A percentile compares a stretch with the other conserved stretches of the same genome.
Conservation (phyloP, 306 rosid species). For the Cicer bijugum region DNA sequence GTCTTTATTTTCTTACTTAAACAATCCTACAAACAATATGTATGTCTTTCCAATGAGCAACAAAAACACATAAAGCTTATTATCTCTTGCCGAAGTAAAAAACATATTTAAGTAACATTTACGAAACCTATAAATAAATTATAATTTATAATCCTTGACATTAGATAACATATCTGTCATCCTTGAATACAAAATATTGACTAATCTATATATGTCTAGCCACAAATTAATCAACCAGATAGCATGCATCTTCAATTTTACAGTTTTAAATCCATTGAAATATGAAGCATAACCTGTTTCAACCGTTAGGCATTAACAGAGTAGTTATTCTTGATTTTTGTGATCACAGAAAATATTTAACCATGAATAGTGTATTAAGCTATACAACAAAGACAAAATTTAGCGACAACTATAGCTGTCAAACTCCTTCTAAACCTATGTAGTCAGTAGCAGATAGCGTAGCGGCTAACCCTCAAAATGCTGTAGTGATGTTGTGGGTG, state of each 20-base stretch:
- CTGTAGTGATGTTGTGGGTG: no score
- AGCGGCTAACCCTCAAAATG: no score
- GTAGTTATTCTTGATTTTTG: conserved; percentile 11
- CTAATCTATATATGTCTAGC: conserved; percentile 16
- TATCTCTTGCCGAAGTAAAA: neutral
- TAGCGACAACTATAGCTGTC: conserved; percentile 14
- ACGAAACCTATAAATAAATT: neutral
- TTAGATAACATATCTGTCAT: neutral
- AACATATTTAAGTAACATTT: neutral
- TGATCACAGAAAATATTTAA: conserved; percentile 29
- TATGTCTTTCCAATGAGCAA: conserved; percentile 12
- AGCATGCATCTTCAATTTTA: conserved; percentile 16
- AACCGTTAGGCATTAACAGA: conserved; percentile 13
- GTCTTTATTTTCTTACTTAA: neutral
- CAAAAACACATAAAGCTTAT: conserved; percentile 1
- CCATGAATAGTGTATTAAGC: conserved; percentile 32
- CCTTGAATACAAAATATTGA: conserved; percentile 22
- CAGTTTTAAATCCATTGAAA: conserved; percentile 15
- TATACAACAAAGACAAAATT: conserved; percentile 7
- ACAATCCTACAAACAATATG: neutral
- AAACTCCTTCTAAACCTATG: conserved; percentile 3
- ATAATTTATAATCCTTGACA: neutral
- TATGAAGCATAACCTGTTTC: conserved; percentile 20
- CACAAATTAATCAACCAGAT: neutral
- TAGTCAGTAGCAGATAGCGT: no score